phyloP scores from a whole-genome alignment of 768 basidiomycete genomes.

The Lactarius sp. region DNA sequence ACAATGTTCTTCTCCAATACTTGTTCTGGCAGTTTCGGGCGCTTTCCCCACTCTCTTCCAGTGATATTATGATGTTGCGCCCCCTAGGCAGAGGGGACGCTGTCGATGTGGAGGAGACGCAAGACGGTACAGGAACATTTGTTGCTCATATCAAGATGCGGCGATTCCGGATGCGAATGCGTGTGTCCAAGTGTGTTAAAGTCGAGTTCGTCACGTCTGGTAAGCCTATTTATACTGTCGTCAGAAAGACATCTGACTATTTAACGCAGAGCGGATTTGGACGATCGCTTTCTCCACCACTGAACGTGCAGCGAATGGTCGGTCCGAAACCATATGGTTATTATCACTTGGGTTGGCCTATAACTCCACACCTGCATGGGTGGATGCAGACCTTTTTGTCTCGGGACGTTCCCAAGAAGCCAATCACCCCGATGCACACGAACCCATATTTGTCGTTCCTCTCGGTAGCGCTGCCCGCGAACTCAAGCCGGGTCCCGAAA shows the following conservation, averaged over 20 bases:
- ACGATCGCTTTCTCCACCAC: constrained; percentile 39
- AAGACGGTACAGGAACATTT: constrained; percentile 41
- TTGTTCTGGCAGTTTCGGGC: constrained; percentile 44
- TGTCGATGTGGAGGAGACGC: constrained; percentile 47
- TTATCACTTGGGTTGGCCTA: constrained; percentile 49
- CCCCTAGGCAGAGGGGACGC: constrained; percentile 43
- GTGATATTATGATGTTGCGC: constrained; percentile 44
- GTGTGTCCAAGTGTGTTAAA: constrained; percentile 47
- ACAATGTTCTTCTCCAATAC: constrained; percentile 56
- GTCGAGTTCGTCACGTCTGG: constrained; percentile 65
- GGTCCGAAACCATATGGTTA: constrained; percentile 31
- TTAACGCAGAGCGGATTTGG: constrained; percentile 51
- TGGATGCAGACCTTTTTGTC: constrained; percentile 51
- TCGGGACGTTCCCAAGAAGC: constrained; percentile 22
- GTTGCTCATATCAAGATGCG: constrained; percentile 47
- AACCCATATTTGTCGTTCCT: not conserved
- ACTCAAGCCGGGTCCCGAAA: constrained; percentile 13
- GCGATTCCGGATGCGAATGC: constrained; percentile 66
- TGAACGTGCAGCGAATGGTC: constrained; percentile 18
- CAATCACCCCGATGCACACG: not conserved
- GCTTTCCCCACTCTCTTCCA: constrained; percentile 47
- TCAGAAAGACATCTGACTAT: not conserved
- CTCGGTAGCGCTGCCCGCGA: not conserved
- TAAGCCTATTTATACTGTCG: constrained; percentile 22
- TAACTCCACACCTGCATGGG: constrained; percentile 52